Evolutionary conservation across 192 early-diverging fungal species (phyloP).

Genomic region (Entophlyctis luteolus): DNA sequence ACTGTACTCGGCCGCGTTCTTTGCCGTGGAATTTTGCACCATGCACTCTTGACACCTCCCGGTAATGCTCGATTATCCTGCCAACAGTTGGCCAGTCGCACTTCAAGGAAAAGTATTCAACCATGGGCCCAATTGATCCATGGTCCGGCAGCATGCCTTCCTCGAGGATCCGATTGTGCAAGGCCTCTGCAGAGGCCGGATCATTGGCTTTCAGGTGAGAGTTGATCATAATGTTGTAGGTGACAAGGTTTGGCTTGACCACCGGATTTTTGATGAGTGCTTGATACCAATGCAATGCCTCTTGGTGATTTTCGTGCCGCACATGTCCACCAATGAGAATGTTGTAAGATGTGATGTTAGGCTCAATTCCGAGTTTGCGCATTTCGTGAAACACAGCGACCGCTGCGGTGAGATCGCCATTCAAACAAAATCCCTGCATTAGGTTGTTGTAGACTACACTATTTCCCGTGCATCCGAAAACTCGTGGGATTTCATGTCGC

Average conservation of each 20-base stretch:
- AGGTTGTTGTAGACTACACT: slow-evolving; percentile 19
- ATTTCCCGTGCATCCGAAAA: not conserved
- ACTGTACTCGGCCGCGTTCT: slow-evolving; percentile 2
- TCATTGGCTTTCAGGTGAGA: slow-evolving; percentile 20
- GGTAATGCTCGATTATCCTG: not conserved
- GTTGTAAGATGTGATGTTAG: slow-evolving; percentile 10
- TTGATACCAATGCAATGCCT: slow-evolving; percentile 9
- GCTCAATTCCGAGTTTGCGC: not conserved
- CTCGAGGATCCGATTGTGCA: slow-evolving; percentile 21
- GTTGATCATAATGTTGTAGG: slow-evolving; percentile 33
- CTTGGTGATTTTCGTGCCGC: slow-evolving; percentile 7
- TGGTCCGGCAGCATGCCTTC: slow-evolving; percentile 14
- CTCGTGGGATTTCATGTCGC: not conserved
- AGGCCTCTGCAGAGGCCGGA: slow-evolving; percentile 15
- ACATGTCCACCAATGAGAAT: slow-evolving; percentile 9
- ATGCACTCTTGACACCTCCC: not conserved
- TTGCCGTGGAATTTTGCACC: slow-evolving; percentile 7
- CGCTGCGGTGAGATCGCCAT: slow-evolving; percentile 1
- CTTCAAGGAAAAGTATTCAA: not conserved
- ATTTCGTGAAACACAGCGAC: not conserved
- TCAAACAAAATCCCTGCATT: slow-evolving; percentile 6
- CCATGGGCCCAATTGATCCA: slow-evolving; percentile 3
- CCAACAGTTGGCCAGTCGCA: slow-evolving; percentile 11
- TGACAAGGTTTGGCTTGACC: slow-evolving; percentile 19
- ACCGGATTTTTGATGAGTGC: not conserved